These are phyloP conservation scores for Fraxinus excelsior DNA, from an alignment of 257 asterid genomes.

Conservation along the genomic window DNA sequence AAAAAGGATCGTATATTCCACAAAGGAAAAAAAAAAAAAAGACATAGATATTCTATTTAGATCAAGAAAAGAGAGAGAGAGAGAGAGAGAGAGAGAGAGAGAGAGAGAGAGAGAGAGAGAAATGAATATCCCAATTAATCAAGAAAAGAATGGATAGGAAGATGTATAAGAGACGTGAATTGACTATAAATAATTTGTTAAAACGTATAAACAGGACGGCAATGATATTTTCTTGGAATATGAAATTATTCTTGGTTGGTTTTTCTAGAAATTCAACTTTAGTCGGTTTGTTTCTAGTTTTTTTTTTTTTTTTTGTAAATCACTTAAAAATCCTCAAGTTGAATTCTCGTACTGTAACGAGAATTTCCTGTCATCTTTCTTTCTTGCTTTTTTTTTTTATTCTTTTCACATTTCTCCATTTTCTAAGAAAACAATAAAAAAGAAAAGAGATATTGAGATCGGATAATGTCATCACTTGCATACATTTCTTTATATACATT, in stretches of 20 bases:
- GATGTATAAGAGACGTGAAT: neutral
- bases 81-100: neutral
- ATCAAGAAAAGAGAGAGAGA: neutral
- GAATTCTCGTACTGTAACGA: neutral
- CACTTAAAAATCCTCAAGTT: neutral
- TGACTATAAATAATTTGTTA: too few relatives aligned
- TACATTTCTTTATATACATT: too few relatives aligned
- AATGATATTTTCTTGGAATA: neutral
- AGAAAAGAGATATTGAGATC: neutral
- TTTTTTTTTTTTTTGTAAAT: neutral
- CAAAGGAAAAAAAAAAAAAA: neutral
- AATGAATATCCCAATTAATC: neutral
- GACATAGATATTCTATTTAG: conserved; percentile 8
- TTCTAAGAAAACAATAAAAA: neutral
- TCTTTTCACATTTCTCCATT: neutral
- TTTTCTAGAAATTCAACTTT: neutral
- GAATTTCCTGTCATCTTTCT: neutral
- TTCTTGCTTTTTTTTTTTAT: neutral
- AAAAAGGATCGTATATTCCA: neutral
- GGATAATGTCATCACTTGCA: neutral
- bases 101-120: neutral
- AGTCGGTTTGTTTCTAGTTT: neutral
- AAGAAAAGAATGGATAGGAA: neutral
- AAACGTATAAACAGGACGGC: neutral
- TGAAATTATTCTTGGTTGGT: neutral